These are phyloP conservation scores for Apium graveolens DNA, from an alignment of 129 eudicot species.

Conservation along the genomic window DNA sequence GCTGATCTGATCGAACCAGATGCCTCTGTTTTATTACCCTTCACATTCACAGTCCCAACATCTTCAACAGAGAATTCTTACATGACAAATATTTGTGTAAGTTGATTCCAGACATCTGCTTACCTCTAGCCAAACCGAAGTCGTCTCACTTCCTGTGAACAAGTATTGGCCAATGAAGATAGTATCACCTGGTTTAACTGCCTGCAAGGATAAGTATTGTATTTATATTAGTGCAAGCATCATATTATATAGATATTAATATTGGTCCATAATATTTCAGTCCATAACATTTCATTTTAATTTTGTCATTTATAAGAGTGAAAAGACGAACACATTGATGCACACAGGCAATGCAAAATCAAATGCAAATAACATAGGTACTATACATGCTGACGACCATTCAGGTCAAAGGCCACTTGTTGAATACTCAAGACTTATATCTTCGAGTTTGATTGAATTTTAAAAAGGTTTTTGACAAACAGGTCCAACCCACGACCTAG, in stretches of 20 bases:
- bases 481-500: neutral
- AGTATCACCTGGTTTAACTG: constrained; percentile 78
- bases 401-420: neutral
- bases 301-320: neutral
- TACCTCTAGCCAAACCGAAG: constrained; percentile 93
- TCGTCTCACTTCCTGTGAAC: constrained; percentile 87
- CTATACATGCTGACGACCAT: neutral
- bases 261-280: neutral
- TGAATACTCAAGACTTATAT: neutral
- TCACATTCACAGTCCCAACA: neutral
- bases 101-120: neutral
- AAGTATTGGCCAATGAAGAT: constrained; percentile 88
- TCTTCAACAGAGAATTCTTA: neutral
- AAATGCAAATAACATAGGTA: neutral
- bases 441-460: neutral
- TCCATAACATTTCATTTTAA: neutral
- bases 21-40: neutral
- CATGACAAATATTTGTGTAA: neutral
- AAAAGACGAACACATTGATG: neutral
- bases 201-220: constrained; percentile 38
- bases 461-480: neutral
- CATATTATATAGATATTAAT: neutral
- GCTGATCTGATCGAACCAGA: neutral
- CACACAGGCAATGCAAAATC: neutral
- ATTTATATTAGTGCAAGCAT: neutral